Evolutionary conservation across 495 filamentous ascomycete species (phyloP).

Genomic region (Collariella sp.): DNA sequence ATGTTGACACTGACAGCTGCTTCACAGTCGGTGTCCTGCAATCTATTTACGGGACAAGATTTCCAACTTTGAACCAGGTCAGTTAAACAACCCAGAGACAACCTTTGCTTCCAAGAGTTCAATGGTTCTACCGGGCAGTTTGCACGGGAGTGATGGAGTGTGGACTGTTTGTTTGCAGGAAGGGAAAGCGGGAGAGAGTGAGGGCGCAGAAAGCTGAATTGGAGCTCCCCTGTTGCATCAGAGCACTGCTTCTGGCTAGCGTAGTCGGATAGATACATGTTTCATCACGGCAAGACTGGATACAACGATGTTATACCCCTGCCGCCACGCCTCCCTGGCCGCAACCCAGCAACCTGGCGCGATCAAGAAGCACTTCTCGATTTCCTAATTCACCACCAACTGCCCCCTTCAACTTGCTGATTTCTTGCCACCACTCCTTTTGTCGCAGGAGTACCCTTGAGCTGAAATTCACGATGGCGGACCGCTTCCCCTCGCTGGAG

Average conservation of each 20-base stretch:
- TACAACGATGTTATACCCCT: constrained; percentile 6
- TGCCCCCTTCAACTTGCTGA: neutral
- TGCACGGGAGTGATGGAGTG: constrained; percentile 11
- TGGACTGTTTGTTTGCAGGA: constrained; percentile 14
- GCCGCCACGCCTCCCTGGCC: neutral
- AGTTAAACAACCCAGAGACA: neutral
- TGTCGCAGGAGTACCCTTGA: neutral
- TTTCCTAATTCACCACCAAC: neutral
- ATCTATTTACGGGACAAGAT: constrained; percentile 5
- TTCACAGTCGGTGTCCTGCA: constrained; percentile 3
- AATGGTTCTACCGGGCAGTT: constrained; percentile 1
- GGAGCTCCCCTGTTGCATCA: constrained; percentile 15
- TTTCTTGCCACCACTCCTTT: too few species aligned
- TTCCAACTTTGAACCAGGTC: neutral
- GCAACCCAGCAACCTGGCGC: constrained; percentile 13
- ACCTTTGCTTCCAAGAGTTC: neutral
- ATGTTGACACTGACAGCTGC: constrained; percentile 1
- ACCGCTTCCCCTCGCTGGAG: constrained; percentile 92
- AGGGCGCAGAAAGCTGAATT: constrained; percentile 9
- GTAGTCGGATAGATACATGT: neutral
- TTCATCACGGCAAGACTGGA: neutral
- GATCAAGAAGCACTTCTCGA: constrained; percentile 10
- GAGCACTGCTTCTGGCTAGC: constrained; percentile 5
- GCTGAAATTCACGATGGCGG: constrained; percentile 58
- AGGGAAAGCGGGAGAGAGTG: constrained; percentile 9